Percentiles rank a stretch among this genome's conserved stretches.
Conservation (phyloP, 2,329 filamentous ascomycete species). For the Orbilia brochopaga region DNA sequence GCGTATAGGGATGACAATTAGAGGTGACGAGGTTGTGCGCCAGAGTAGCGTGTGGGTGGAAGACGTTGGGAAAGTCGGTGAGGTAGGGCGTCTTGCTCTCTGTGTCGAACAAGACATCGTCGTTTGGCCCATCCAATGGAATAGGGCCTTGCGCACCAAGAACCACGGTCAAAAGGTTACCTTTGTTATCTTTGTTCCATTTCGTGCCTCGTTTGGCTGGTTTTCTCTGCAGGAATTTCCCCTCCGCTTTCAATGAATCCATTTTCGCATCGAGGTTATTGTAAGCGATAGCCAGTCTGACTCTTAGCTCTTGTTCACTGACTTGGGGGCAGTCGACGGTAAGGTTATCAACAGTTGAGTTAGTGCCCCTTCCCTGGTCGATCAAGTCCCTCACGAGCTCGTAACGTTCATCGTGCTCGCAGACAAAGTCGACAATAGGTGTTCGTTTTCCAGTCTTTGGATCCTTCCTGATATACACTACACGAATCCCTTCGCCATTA, state of each 20-base stretch:
- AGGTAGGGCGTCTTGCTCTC: background rate
- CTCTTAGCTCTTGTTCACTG: background rate
- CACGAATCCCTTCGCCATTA: conserved; percentile 7
- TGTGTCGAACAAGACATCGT: background rate
- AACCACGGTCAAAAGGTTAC: background rate
- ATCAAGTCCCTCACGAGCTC: no score
- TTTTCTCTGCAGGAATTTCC: no score
- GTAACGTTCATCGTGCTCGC: conserved; percentile 24
- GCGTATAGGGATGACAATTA: no score
- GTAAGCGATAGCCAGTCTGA: conserved; percentile 17
- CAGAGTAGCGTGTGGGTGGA: no score
- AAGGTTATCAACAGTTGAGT: conserved; percentile 3
- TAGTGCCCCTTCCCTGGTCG: background rate
- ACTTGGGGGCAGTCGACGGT: conserved; percentile 8
- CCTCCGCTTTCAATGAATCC: conserved; percentile 2
- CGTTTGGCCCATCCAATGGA: conserved; percentile 1
- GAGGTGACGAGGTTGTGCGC: no score
- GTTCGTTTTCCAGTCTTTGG: background rate
- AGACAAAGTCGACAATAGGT: conserved; percentile 11
- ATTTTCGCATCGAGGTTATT: conserved; percentile 10
- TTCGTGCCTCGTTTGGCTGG: background rate
- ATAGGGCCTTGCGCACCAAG: conserved; percentile 6
- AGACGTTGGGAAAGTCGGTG: no score
- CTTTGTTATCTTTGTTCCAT: background rate
- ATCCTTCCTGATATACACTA: conserved; percentile 20